Conservation (phyloP, 2,329 filamentous ascomycete species). For the Xylaria sp. region DNA sequence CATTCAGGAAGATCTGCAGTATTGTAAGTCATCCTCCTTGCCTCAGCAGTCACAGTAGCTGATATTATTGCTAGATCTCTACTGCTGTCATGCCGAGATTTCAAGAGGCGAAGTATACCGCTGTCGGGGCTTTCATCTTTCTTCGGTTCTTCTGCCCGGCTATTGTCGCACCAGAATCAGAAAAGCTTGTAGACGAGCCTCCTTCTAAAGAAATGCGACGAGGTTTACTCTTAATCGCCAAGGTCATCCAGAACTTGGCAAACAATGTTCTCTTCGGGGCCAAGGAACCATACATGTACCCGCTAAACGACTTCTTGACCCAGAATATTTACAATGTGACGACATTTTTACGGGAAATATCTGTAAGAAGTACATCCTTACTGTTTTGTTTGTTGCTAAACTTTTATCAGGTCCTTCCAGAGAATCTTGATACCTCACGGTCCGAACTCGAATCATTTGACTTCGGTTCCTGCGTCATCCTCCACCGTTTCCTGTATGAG, state of each 20-base stretch:
- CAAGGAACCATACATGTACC: constrained; percentile 78
- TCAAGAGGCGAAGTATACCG: constrained; percentile 76
- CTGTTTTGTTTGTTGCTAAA: constrained; percentile 35
- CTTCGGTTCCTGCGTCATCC: constrained; percentile 75
- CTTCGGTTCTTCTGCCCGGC: constrained; percentile 78
- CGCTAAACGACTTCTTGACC: constrained; percentile 74
- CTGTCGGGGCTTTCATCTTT: constrained; percentile 77
- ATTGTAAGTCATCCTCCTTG: constrained; percentile 60
- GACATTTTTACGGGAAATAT: constrained; percentile 73
- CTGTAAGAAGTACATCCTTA: constrained; percentile 56
- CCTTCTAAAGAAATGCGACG: constrained; percentile 76
- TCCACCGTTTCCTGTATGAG: constrained; percentile 76
- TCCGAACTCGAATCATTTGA: constrained; percentile 66
- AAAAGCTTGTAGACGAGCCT: constrained; percentile 68
- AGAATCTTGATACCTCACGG: constrained; percentile 54
- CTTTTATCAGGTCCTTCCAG: constrained; percentile 57
- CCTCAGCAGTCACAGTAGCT: constrained; percentile 16
- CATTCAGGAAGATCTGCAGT: constrained; percentile 74
- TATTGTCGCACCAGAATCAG: constrained; percentile 75
- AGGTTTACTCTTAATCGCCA: constrained; percentile 74
- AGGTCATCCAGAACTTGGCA: constrained; percentile 76
- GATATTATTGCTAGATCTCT: constrained; percentile 60
- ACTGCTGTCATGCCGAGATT: constrained; percentile 71
- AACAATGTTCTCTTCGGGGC: constrained; percentile 78
- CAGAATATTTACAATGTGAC: constrained; percentile 75